These are phyloP conservation scores for Aethionema arabicum DNA, from an alignment of 345 rosid species.

Conservation along the genomic window DNA sequence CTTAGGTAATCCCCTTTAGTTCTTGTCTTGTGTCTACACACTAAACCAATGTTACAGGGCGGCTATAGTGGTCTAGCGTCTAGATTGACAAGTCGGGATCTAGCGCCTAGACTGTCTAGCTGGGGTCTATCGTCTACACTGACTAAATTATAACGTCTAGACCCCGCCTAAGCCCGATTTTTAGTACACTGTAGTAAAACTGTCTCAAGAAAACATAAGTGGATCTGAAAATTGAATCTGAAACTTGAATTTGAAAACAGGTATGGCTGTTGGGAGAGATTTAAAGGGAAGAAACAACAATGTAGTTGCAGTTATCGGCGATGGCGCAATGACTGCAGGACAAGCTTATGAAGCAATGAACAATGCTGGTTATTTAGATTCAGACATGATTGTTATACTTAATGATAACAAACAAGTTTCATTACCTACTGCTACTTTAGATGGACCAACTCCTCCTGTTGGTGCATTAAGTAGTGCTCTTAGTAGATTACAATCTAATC, in stretches of 20 bases:
- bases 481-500: slow-evolving; percentile 86
- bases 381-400: slow-evolving; percentile 95
- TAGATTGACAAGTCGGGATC: too few relatives aligned
- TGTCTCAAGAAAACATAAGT: not conserved
- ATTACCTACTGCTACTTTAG: slow-evolving; percentile 87
- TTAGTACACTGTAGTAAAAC: too few relatives aligned
- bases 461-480: slow-evolving; percentile 99
- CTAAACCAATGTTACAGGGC: too few relatives aligned
- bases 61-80: too few relatives aligned
- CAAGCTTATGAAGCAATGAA: slow-evolving; percentile 99
- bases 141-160: too few relatives aligned
- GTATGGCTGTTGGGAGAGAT: slow-evolving; percentile 98
- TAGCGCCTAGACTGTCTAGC: too few relatives aligned
- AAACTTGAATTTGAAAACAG: slow-evolving; percentile 35
- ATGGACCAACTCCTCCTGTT: slow-evolving; percentile 94
- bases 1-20: slow-evolving; percentile 51
- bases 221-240: slow-evolving; percentile 5
- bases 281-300: slow-evolving; percentile 70
- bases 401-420: slow-evolving; percentile 99
- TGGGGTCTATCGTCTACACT: too few relatives aligned
- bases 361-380: slow-evolving; percentile 93
- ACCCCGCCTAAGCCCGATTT: too few relatives aligned
- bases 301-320: slow-evolving; percentile 86
- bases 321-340: slow-evolving; percentile 99
- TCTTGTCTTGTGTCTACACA: not conserved